These are phyloP conservation scores for Bipolaris cookei DNA, from an alignment of 2,329 filamentous ascomycete species.

Conservation along the genomic window DNA sequence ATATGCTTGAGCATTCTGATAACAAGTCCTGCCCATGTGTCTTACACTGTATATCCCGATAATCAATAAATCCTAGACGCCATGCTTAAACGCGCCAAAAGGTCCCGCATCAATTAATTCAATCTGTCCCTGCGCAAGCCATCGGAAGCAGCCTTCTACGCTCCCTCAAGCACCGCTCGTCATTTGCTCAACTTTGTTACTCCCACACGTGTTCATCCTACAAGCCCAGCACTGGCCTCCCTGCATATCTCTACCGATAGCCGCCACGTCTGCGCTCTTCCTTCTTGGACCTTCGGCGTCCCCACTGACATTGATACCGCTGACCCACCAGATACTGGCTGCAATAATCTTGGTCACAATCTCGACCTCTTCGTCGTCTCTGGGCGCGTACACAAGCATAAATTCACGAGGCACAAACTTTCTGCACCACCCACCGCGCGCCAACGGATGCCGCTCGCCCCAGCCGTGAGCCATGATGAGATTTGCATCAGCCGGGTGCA, in stretches of 20 bases:
- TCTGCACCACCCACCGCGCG: conserved; percentile 68
- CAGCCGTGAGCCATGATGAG: conserved; percentile 76
- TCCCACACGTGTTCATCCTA: conserved; percentile 34
- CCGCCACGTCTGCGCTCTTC: conserved; percentile 33
- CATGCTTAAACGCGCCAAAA: conserved; percentile 20
- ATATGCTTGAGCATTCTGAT: neutral
- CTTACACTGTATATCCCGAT: neutral
- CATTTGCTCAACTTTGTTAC: conserved; percentile 34
- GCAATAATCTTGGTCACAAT: conserved; percentile 72
- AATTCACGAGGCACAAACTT: conserved; percentile 77
- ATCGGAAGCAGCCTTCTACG: neutral
- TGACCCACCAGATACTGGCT: conserved; percentile 74
- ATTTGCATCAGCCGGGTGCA: conserved; percentile 79
- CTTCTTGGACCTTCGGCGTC: conserved; percentile 26
- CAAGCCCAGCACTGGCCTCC: conserved; percentile 36
- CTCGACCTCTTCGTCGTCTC: conserved; percentile 70
- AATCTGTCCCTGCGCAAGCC: neutral
- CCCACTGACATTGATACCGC: conserved; percentile 45
- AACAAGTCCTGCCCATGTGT: neutral
- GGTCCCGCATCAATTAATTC: neutral
- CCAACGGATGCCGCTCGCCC: conserved; percentile 73
- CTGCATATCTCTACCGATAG: conserved; percentile 26
- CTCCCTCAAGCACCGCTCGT: conserved; percentile 32
- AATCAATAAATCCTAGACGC: conserved; percentile 14
- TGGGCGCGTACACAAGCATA: conserved; percentile 81